Evolutionary conservation across 2,329 filamentous ascomycete genomes (phyloP).

Genomic region (Rhinocladiella mackenziei): DNA sequence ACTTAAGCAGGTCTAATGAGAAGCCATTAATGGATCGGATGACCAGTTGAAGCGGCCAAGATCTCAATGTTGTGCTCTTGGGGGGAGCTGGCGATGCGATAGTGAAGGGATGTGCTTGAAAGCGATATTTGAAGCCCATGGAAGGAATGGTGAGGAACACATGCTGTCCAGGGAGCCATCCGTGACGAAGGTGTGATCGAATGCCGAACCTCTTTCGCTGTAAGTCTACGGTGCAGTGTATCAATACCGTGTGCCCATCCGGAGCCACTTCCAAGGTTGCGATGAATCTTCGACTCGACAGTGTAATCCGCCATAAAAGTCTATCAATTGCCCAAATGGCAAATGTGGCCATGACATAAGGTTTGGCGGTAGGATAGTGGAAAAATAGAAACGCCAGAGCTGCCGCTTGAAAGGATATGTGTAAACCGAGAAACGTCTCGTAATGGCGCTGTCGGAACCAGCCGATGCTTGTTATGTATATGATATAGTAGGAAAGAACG

Average conservation of each 20-base stretch:
- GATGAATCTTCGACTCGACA: constrained; percentile 48
- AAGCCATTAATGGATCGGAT: constrained; percentile 60
- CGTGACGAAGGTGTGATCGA: constrained; percentile 39
- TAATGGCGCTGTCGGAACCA: constrained; percentile 60
- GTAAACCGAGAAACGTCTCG: constrained; percentile 58
- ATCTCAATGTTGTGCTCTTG: constrained; percentile 19
- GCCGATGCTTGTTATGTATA: constrained; percentile 59
- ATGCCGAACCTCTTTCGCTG: constrained; percentile 26
- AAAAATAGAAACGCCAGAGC: constrained; percentile 57
- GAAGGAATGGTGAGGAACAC: constrained; percentile 59
- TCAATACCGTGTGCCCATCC: constrained; percentile 54
- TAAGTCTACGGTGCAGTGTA: constrained; percentile 30
- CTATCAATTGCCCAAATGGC: constrained; percentile 57
- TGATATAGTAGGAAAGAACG: constrained; percentile 56
- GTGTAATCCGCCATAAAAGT: constrained; percentile 52
- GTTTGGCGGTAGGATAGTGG: constrained; percentile 52
- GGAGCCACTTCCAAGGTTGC: constrained; percentile 53
- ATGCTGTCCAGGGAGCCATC: constrained; percentile 61
- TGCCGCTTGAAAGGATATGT: constrained; percentile 55
- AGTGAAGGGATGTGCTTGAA: constrained; percentile 65
- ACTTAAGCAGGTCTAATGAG: constrained; percentile 51
- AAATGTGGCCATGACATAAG: constrained; percentile 53
- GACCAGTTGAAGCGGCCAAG: constrained; percentile 51
- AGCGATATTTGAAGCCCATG: constrained; percentile 49
- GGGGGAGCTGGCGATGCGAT: constrained; percentile 50